These are phyloP conservation scores for Fusarium brevicatenulatum DNA, from an alignment of 2,329 filamentous ascomycete genomes.

Conservation along the genomic window DNA sequence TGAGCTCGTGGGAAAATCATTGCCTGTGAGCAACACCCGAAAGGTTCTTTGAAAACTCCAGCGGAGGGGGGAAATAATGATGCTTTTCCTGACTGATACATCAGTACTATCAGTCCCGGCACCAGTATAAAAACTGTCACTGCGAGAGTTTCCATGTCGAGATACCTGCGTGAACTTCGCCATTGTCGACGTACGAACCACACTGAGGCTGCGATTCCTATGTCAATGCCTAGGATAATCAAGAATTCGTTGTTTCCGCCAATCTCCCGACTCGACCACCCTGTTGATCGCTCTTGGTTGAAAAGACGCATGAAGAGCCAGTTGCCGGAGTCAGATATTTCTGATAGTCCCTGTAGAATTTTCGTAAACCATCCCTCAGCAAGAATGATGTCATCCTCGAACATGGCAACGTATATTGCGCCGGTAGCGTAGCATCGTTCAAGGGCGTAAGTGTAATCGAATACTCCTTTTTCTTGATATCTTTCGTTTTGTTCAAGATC, in stretches of 20 bases:
- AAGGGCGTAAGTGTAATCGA: constrained; percentile 7
- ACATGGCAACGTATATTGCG: constrained; percentile 10
- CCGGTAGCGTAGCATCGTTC: constrained; percentile 10
- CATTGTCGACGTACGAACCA: constrained; percentile 1
- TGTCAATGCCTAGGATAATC: constrained; percentile 4
- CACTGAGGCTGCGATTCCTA: background rate
- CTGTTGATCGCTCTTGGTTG: constrained; percentile 18
- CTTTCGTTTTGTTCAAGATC: background rate
- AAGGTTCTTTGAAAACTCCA: constrained; percentile 19
- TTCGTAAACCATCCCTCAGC: constrained; percentile 12
- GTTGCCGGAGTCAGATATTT: background rate
- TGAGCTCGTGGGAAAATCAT: constrained; percentile 9
- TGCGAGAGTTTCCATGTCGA: background rate
- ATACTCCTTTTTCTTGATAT: constrained; percentile 16
- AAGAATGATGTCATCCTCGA: constrained; percentile 20
- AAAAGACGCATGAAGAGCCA: constrained; percentile 26
- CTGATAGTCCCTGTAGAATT: background rate
- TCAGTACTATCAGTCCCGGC: constrained; percentile 7
- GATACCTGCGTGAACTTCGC: background rate
- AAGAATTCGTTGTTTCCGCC: constrained; percentile 11
- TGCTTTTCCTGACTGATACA: constrained; percentile 23
- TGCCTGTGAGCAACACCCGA: constrained; percentile 23
- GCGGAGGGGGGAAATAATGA: constrained; percentile 1
- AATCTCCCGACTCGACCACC: constrained; percentile 13
- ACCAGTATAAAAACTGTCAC: constrained; percentile 5